Evolutionary conservation across 495 filamentous ascomycete species (phyloP).

Genomic region (Parathielavia hyrcaniae): DNA sequence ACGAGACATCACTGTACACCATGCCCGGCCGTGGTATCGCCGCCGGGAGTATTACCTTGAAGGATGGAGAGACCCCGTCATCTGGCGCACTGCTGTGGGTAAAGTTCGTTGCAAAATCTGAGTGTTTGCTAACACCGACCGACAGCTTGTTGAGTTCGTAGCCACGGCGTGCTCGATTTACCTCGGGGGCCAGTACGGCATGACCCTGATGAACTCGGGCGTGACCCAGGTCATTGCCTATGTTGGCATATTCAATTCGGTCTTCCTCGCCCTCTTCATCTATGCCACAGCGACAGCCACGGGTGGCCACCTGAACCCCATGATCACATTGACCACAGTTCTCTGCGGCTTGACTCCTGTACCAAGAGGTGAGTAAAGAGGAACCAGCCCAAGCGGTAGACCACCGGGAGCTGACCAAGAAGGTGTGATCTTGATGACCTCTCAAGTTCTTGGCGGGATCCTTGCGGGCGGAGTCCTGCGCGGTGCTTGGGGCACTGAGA

Average conservation of each 20-base stretch:
- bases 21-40: constrained; percentile 17
- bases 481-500: constrained; percentile 30
- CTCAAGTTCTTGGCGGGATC: constrained; percentile 41
- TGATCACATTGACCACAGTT: constrained; percentile 48
- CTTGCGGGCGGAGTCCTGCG: constrained; percentile 41
- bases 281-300: constrained; percentile 46
- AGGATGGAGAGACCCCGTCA: constrained; percentile 23
- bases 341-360: constrained; percentile 46
- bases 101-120: not conserved
- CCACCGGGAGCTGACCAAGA: not conserved
- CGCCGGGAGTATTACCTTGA: constrained; percentile 17
- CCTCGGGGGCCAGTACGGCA: constrained; percentile 28
- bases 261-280: constrained; percentile 47
- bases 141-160: constrained; percentile 30
- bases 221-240: constrained; percentile 28
- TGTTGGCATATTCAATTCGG: constrained; percentile 42
- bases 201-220: constrained; percentile 28
- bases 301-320: constrained; percentile 49
- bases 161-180: constrained; percentile 25
- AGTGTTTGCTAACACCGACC: not conserved
- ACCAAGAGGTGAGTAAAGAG: constrained; percentile 32
- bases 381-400: not conserved
- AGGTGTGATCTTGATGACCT: constrained; percentile 40
- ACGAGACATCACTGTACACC: not conserved
- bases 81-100: constrained; percentile 17